Evolutionary conservation across 2,329 filamentous ascomycete genomes (phyloP).

Genomic region (Alternaria tenuissima): DNA sequence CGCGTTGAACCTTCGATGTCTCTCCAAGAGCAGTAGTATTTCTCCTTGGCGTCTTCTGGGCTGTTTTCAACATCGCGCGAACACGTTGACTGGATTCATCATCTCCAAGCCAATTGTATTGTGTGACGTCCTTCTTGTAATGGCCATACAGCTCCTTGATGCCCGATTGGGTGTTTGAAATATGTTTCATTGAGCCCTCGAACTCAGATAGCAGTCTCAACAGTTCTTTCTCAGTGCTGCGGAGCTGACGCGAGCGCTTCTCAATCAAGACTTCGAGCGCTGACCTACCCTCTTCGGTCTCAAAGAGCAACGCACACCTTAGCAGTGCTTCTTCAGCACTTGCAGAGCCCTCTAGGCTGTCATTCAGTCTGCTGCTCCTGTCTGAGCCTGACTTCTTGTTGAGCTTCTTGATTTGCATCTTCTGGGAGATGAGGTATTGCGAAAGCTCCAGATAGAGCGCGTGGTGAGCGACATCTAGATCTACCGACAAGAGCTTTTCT

Average conservation of each 20-base stretch:
- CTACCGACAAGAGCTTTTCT: slow-evolving; percentile 56
- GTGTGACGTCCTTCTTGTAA: slow-evolving; percentile 29
- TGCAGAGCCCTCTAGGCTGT: slow-evolving; percentile 55
- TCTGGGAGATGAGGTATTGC: slow-evolving; percentile 61
- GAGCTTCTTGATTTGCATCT: slow-evolving; percentile 57
- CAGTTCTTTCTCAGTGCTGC: slow-evolving; percentile 22
- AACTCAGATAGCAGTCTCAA: slow-evolving; percentile 23
- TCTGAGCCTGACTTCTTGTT: slow-evolving; percentile 50
- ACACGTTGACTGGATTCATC: slow-evolving; percentile 18
- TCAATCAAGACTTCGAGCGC: slow-evolving; percentile 23
- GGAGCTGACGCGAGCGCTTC: slow-evolving; percentile 27
- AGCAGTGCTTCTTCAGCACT: slow-evolving; percentile 64
- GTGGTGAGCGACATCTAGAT: slow-evolving; percentile 58
- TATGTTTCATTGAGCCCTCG: slow-evolving; percentile 22
- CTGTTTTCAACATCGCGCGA: slow-evolving; percentile 16
- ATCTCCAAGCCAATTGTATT: slow-evolving; percentile 35
- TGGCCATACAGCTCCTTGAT: slow-evolving; percentile 23
- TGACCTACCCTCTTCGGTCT: slow-evolving; percentile 21
- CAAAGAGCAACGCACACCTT: slow-evolving; percentile 49
- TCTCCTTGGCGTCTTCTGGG: slow-evolving; percentile 11
- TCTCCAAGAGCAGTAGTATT: slow-evolving; percentile 14
- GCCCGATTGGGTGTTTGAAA: background rate
- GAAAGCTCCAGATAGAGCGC: slow-evolving; percentile 65
- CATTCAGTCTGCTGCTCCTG: slow-evolving; percentile 52
- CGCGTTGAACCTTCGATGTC: slow-evolving; percentile 5